Evolutionary conservation across 768 basidiomycete genomes (phyloP).

Genomic region (Agrocybe praecox): DNA sequence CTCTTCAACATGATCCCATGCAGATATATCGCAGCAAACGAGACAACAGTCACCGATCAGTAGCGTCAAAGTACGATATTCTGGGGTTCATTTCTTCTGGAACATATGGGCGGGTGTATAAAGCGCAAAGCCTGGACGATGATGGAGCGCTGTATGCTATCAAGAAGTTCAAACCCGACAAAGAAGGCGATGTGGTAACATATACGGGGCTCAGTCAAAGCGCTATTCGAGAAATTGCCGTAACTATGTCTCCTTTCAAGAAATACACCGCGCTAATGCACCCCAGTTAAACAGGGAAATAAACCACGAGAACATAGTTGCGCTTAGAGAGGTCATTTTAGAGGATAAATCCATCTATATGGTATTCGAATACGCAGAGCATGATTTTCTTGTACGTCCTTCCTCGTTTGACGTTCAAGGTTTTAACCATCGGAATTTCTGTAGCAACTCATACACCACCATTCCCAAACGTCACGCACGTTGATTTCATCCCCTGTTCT

Average conservation of each 20-base stretch:
- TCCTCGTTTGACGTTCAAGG: background rate
- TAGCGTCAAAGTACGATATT: constrained; percentile 85
- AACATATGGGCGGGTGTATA: constrained; percentile 97
- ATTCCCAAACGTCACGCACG: constrained; percentile 85
- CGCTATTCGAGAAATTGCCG: constrained; percentile 92
- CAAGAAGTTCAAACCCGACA: constrained; percentile 99
- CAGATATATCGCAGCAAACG: constrained; percentile 78
- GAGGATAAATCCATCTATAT: constrained; percentile 99
- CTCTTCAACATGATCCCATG: constrained; percentile 79
- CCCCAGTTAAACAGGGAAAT: constrained; percentile 85
- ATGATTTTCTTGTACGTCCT: constrained; percentile 89
- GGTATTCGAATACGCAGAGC: constrained; percentile 99
- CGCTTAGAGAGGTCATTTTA: constrained; percentile 91
- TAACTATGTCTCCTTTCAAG: background rate
- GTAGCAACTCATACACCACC: constrained; percentile 98
- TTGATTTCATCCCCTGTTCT: constrained; percentile 78
- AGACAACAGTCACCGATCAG: constrained; percentile 66
- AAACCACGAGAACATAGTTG: constrained; percentile 87
- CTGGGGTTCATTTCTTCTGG: constrained; percentile 98
- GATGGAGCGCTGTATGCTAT: constrained; percentile 85
- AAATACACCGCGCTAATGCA: background rate
- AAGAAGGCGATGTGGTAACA: constrained; percentile 93
- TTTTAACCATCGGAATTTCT: background rate
- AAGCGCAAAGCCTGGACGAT: constrained; percentile 78
- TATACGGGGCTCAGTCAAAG: constrained; percentile 99